phyloP scores from a whole-genome alignment of 2,329 filamentous ascomycete genomes.

The Trichoderma citrinoviride region DNA sequence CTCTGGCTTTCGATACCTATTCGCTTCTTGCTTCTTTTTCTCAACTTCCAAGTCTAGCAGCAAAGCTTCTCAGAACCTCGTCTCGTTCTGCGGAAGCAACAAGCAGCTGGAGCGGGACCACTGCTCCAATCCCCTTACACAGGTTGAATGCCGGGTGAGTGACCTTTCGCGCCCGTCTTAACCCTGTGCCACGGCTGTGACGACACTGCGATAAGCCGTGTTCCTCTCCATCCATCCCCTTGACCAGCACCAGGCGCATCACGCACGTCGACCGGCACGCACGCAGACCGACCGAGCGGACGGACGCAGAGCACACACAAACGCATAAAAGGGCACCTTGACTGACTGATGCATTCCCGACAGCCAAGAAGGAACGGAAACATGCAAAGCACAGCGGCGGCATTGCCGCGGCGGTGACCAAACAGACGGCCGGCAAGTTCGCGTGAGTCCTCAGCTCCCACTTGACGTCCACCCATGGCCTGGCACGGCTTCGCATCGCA shows the following conservation, averaged over 20 bases:
- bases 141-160: conserved; percentile 24
- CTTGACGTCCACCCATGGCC: conserved; percentile 3
- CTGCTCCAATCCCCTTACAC: conserved; percentile 22
- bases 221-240: conserved; percentile 1
- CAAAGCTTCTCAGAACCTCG: conserved; percentile 12
- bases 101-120: conserved; percentile 20
- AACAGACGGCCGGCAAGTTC: conserved; percentile 52
- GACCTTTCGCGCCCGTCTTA: conserved; percentile 2
- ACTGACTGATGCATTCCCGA: conserved; percentile 4
- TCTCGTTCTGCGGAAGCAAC: conserved; percentile 15
- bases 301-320: background rate
- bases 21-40: background rate
- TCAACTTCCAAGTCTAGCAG: background rate
- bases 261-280: background rate
- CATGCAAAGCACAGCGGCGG: conserved; percentile 54
- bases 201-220: conserved; percentile 16
- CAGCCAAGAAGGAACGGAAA: conserved; percentile 50
- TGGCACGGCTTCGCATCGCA: conserved; percentile 18
- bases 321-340: background rate
- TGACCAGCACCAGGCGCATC: background rate
- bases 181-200: conserved; percentile 14
- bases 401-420: conserved; percentile 53
- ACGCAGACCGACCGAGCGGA: conserved; percentile 4
- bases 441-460: conserved; percentile 40
- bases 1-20: background rate